These are phyloP conservation scores for Xylaria telfairii DNA, from an alignment of 495 filamentous ascomycete genomes.

Conservation along the genomic window DNA sequence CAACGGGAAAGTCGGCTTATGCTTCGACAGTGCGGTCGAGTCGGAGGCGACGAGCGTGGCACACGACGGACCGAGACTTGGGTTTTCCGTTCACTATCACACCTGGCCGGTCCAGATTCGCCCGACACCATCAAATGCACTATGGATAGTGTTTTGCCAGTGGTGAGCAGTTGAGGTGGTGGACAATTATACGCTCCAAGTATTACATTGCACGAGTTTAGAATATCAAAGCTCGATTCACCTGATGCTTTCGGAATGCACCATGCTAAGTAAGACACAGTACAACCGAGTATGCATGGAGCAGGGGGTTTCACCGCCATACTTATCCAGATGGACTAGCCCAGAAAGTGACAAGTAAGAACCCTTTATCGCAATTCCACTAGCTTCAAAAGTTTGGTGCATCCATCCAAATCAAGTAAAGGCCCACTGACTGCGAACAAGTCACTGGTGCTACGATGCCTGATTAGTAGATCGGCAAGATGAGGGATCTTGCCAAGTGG, in stretches of 20 bases:
- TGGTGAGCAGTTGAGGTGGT: background rate
- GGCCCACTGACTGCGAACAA: constrained; percentile 2
- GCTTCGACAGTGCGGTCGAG: background rate
- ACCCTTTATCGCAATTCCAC: background rate
- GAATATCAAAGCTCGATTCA: background rate
- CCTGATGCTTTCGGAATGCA: background rate
- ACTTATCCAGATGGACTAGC: background rate
- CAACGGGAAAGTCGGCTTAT: background rate
- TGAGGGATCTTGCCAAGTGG: constrained; percentile 1
- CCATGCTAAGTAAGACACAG: background rate
- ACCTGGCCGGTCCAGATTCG: background rate
- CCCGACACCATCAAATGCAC: too few relatives aligned
- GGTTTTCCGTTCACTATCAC: background rate
- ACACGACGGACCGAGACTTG: background rate
- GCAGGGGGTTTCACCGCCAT: constrained; percentile 5
- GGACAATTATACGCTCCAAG: too few relatives aligned
- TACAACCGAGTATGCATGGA: too few relatives aligned
- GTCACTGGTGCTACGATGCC: background rate
- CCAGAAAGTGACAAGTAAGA: background rate
- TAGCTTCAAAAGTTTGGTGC: constrained; percentile 1
- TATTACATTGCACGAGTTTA: too few relatives aligned
- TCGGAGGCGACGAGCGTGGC: background rate
- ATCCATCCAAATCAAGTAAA: background rate
- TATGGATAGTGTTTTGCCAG: background rate
- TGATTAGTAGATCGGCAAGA: constrained; percentile 16